Percentiles rank a stretch among this genome's conserved stretches.
These are phyloP conservation scores for Cryptococcus sp. DNA, from an alignment of 1,284 basidiomycete species.

Conservation along the genomic window DNA sequence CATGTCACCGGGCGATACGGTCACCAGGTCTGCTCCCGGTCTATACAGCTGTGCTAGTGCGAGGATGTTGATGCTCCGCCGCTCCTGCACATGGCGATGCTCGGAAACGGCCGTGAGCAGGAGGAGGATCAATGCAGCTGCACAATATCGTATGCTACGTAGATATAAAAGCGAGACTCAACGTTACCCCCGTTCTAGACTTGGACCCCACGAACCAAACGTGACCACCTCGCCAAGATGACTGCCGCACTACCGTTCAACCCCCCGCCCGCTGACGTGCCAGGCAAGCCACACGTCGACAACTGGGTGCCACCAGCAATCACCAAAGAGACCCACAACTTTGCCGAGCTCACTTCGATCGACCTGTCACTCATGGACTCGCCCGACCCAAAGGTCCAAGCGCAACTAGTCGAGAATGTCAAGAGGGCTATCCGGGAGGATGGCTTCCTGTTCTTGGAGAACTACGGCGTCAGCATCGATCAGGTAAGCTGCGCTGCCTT, in stretches of 20 bases:
- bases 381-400: constrained; percentile 31
- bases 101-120: no score
- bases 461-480: constrained; percentile 39
- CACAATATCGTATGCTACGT: no score
- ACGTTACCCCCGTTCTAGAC: no score
- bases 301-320: constrained; percentile 32
- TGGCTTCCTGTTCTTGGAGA: constrained; percentile 44
- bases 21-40: no score
- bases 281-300: constrained; percentile 35
- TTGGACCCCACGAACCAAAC: no score
- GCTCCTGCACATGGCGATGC: no score
- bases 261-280: constrained; percentile 29
- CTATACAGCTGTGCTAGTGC: no score
- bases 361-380: constrained; percentile 37
- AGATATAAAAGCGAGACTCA: no score
- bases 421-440: constrained; percentile 38
- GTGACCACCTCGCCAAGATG: constrained; percentile 15
- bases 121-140: no score
- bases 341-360: constrained; percentile 34
- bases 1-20: no score
- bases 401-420: constrained; percentile 27
- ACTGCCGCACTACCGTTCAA: constrained; percentile 23
- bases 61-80: no score
- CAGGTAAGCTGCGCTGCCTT: constrained; percentile 24
- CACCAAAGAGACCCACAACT: constrained; percentile 35